Conservation (phyloP, 2,329 filamentous ascomycete genomes). For the Neodidymelliopsis sp. region DNA sequence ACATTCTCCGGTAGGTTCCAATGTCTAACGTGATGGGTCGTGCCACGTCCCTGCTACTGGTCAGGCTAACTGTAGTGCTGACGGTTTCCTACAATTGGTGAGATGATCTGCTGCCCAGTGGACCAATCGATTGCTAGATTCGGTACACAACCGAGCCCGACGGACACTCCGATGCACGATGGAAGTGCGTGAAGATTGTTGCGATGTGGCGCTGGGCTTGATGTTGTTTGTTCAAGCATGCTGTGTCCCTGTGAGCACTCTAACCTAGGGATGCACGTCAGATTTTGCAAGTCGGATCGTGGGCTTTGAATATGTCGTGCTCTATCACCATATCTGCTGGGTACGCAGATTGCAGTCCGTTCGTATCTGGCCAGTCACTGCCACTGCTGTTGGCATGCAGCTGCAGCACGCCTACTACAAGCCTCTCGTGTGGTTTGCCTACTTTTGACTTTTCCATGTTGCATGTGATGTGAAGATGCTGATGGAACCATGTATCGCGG, state of each 20-base stretch:
- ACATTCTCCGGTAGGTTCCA: neutral
- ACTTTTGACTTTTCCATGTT: neutral
- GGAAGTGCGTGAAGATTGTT: neutral
- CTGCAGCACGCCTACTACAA: neutral
- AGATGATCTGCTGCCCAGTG: neutral
- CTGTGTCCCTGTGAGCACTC: constrained; percentile 1
- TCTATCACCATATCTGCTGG: neutral
- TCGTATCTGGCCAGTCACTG: neutral
- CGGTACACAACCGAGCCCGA: constrained; percentile 9
- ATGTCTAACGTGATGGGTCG: neutral
- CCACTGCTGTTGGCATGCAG: constrained; percentile 2
- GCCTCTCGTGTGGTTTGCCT: neutral
- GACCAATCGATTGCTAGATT: constrained; percentile 6
- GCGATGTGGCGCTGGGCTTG: neutral
- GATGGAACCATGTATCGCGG: constrained; percentile 1
- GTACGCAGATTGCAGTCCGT: neutral
- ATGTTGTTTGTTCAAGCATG: neutral
- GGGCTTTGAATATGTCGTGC: neutral
- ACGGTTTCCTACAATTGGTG: neutral
- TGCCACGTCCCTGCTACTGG: constrained; percentile 3
- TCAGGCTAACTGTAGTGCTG: constrained; percentile 9
- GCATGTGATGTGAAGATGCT: neutral
- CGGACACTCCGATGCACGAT: neutral
- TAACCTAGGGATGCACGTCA: neutral
- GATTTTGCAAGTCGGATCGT: neutral